phyloP scores from a whole-genome alignment of 202 grass and related monocot genomes.

The Sporobolus alterniflorus region DNA sequence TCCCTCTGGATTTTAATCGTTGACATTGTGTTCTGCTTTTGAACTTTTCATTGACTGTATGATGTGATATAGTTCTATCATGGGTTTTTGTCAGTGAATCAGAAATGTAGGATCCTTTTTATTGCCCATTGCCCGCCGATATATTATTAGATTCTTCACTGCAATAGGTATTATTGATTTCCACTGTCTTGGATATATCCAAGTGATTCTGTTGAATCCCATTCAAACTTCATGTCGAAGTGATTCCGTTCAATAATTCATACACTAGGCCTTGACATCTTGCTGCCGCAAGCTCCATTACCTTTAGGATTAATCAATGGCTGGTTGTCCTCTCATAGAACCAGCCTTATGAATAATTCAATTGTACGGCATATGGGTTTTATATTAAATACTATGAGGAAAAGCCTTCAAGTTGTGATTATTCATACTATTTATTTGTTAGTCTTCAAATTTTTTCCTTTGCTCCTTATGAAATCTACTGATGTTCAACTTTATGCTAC shows the following conservation, averaged over 20 bases:
- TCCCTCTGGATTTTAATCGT: background rate
- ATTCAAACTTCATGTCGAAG: background rate
- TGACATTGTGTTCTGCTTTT: background rate
- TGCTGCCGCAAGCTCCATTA: background rate
- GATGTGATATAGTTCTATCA: too few species aligned
- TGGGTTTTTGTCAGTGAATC: background rate
- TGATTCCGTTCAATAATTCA: background rate
- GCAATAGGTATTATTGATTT: too few species aligned
- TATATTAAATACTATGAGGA: too few species aligned
- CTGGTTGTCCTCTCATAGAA: background rate
- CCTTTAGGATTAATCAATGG: background rate
- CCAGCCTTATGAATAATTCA: background rate
- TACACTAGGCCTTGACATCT: background rate
- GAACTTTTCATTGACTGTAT: too few species aligned
- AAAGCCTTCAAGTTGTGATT: background rate
- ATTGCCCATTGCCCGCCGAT: background rate
- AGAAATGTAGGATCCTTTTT: background rate
- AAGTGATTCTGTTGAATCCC: background rate
- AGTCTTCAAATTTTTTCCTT: background rate
- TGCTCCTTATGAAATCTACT: background rate
- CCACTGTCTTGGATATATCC: background rate
- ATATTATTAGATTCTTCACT: slow-evolving; percentile 5
- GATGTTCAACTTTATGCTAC: slow-evolving; percentile 1
- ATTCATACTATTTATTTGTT: background rate
- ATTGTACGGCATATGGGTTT: background rate